phyloP scores from a whole-genome alignment of 2,329 filamentous ascomycete species.

The Rhytidhysteron rufulum region DNA sequence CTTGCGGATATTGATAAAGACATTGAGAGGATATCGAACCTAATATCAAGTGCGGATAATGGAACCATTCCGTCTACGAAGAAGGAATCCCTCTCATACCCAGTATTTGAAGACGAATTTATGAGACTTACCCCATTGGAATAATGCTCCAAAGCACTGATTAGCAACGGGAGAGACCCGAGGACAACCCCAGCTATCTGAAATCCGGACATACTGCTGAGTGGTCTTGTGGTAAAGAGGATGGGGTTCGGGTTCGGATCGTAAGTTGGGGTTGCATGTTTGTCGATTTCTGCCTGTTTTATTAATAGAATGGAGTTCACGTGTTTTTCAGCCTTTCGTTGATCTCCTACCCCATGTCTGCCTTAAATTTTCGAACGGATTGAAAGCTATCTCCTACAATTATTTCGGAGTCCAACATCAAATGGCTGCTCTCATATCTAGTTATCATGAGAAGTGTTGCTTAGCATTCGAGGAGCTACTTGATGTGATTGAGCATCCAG shows the following conservation, averaged over 20 bases:
- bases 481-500: not conserved
- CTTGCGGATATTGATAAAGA: constrained; percentile 8
- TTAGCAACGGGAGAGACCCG: constrained; percentile 12
- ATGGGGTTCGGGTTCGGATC: not conserved
- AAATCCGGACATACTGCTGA: constrained; percentile 10
- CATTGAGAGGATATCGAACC: constrained; percentile 8
- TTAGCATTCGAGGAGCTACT: constrained; percentile 1
- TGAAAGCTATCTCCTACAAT: not conserved
- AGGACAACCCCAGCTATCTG: constrained; percentile 14
- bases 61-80: no score
- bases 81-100: no score
- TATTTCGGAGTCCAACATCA: not conserved
- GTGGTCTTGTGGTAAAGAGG: not conserved
- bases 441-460: constrained; percentile 3
- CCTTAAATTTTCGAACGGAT: no score
- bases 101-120: no score
- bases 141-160: constrained; percentile 9
- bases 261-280: not conserved
- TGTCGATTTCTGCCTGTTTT: no score
- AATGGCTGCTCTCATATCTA: not conserved
- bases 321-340: not conserved
- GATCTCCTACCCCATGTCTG: no score
- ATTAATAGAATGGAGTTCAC: no score
- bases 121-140: constrained; percentile 6
- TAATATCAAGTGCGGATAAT: constrained; percentile 6